These are phyloP conservation scores for Salvia miltiorrhiza DNA, from an alignment of 257 asterid genomes.

Conservation along the genomic window DNA sequence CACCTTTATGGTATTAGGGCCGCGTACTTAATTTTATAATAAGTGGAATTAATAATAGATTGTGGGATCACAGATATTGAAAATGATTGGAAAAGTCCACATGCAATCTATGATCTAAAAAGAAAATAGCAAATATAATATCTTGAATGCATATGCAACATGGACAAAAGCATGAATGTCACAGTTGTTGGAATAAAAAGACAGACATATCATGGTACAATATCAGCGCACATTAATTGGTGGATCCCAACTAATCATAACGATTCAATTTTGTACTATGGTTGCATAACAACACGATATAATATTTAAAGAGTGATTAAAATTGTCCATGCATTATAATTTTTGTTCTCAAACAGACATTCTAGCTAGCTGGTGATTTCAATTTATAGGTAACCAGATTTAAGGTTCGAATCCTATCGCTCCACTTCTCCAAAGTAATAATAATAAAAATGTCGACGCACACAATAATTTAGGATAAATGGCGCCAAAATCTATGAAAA, in stretches of 20 bases:
- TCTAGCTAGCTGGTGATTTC: no score
- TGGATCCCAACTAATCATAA: constrained; percentile 2
- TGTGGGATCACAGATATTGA: neutral
- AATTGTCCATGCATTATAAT: neutral
- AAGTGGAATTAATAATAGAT: neutral
- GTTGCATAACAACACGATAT: neutral
- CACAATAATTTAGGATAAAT: no score
- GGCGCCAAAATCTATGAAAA: no score
- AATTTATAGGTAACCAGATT: no score
- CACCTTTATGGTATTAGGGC: no score
- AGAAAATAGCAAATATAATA: neutral
- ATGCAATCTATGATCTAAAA: neutral
- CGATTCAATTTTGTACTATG: neutral
- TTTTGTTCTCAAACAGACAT: no score
- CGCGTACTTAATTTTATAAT: neutral
- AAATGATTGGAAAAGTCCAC: neutral
- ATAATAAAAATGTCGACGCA: no score
- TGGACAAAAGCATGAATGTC: constrained; percentile 15
- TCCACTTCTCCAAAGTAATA: no score
- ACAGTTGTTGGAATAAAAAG: constrained; percentile 6
- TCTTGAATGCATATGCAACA: neutral
- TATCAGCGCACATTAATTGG: neutral
- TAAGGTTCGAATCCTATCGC: no score
- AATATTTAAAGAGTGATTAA: neutral
- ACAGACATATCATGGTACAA: constrained; percentile 20